These are phyloP conservation scores for Fusarium avenaceum DNA, from an alignment of 2,329 filamentous ascomycete genomes.

Conservation along the genomic window DNA sequence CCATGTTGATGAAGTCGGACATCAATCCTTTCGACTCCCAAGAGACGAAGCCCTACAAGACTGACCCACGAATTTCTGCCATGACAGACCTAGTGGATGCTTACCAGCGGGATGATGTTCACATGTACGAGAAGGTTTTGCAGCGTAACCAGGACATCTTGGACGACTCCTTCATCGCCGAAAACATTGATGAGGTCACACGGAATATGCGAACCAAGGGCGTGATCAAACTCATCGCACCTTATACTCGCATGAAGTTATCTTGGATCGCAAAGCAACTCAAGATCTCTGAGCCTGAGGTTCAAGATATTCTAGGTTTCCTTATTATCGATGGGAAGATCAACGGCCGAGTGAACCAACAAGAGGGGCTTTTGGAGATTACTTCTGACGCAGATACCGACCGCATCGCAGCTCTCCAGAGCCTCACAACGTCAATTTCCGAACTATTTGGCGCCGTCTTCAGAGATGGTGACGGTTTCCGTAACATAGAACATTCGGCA, in stretches of 20 bases:
- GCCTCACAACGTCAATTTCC: slow-evolving; percentile 78
- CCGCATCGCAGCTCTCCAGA: slow-evolving; percentile 78
- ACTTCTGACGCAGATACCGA: slow-evolving; percentile 79
- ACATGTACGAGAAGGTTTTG: slow-evolving; percentile 88
- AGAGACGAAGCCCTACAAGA: slow-evolving; percentile 98
- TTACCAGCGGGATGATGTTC: slow-evolving; percentile 95
- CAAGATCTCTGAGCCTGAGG: slow-evolving; percentile 85
- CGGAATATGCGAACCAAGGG: slow-evolving; percentile 98
- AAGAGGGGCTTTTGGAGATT: slow-evolving; percentile 85
- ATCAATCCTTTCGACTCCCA: slow-evolving; percentile 99
- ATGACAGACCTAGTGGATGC: slow-evolving; percentile 98
- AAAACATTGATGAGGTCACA: slow-evolving; percentile 99
- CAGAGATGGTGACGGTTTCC: slow-evolving; percentile 81
- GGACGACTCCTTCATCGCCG: slow-evolving; percentile 93
- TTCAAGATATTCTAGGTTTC: slow-evolving; percentile 95
- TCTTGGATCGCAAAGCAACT: slow-evolving; percentile 89
- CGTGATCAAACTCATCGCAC: slow-evolving; percentile 90
- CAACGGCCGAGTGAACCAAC: slow-evolving; percentile 89
- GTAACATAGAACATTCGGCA: slow-evolving; percentile 47
- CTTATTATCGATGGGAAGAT: slow-evolving; percentile 92
- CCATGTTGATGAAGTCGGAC: slow-evolving; percentile 98
- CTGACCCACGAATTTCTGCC: slow-evolving; percentile 91
- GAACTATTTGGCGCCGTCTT: slow-evolving; percentile 79
- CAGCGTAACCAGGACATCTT: slow-evolving; percentile 90
- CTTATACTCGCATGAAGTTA: slow-evolving; percentile 92